phyloP scores from a whole-genome alignment of 108 stramenopile species.

The Nannochloropsis salina region DNA sequence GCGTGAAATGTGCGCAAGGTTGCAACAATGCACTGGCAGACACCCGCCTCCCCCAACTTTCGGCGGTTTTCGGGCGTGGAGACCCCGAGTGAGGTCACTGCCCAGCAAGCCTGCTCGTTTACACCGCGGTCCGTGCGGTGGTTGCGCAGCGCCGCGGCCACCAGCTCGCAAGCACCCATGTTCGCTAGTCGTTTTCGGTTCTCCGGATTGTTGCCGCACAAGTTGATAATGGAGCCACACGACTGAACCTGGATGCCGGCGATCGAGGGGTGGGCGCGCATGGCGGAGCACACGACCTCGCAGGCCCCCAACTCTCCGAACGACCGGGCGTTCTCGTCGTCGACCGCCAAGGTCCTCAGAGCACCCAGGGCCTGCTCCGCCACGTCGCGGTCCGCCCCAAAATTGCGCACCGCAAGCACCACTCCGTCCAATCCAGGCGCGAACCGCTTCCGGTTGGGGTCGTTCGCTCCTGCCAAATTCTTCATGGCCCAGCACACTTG shows the following conservation, averaged over 20 bases:
- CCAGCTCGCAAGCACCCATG: slow-evolving; percentile 19
- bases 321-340: background rate
- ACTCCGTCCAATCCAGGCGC: slow-evolving; percentile 15
- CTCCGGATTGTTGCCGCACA: slow-evolving; percentile 11
- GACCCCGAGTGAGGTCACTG: background rate
- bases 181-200: slow-evolving; percentile 6
- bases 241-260: slow-evolving; percentile 11
- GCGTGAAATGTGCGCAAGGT: background rate
- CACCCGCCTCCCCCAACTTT: background rate
- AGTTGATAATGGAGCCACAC: background rate
- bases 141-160: slow-evolving; percentile 16
- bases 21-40: background rate
- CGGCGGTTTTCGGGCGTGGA: background rate
- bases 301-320: background rate
- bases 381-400: background rate
- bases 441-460: background rate
- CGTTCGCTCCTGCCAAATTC: slow-evolving; percentile 3
- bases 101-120: slow-evolving; percentile 3
- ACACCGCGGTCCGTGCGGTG: background rate
- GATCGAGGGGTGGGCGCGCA: background rate
- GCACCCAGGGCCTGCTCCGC: slow-evolving; percentile 2
- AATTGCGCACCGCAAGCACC: slow-evolving; percentile 13
- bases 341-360: background rate
- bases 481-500: slow-evolving; percentile 14
- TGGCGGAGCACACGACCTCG: background rate